Percentiles rank a stretch among this genome's conserved stretches.
phyloP scores from a whole-genome alignment of 2,329 filamentous ascomycete genomes.

The Beauveria sp. region DNA sequence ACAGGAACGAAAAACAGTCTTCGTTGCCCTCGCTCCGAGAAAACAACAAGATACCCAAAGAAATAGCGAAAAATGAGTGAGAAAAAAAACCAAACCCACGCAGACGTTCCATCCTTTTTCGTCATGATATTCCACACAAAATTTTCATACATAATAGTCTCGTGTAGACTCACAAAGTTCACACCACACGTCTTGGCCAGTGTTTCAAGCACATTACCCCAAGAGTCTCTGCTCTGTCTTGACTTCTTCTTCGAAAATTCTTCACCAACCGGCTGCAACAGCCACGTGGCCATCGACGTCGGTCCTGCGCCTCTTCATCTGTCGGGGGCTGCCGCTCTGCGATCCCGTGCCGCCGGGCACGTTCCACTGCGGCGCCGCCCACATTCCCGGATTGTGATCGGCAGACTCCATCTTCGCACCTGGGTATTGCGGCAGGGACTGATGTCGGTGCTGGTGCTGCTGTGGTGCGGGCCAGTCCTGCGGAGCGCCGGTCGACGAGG shows the following conservation, averaged over 20 bases:
- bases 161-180: background rate
- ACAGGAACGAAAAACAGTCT: background rate
- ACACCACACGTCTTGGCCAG: background rate
- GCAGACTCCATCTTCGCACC: slow-evolving; percentile 24
- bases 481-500: slow-evolving; percentile 16
- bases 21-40: background rate
- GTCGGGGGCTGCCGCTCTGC: slow-evolving; percentile 24
- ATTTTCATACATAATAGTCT: background rate
- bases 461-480: slow-evolving; percentile 23
- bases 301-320: slow-evolving; percentile 29
- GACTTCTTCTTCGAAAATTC: background rate
- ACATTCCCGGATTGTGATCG: slow-evolving; percentile 25
- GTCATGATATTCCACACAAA: background rate
- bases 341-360: slow-evolving; percentile 15
- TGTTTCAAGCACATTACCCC: background rate
- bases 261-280: slow-evolving; percentile 20
- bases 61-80: background rate
- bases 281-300: slow-evolving; percentile 26
- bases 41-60: background rate
- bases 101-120: background rate
- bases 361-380: slow-evolving; percentile 19
- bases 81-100: background rate
- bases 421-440: background rate
- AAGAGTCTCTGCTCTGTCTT: background rate
- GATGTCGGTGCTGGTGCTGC: background rate